phyloP scores from a whole-genome alignment of 352 stramenopile species.

The Pythium volutum region DNA sequence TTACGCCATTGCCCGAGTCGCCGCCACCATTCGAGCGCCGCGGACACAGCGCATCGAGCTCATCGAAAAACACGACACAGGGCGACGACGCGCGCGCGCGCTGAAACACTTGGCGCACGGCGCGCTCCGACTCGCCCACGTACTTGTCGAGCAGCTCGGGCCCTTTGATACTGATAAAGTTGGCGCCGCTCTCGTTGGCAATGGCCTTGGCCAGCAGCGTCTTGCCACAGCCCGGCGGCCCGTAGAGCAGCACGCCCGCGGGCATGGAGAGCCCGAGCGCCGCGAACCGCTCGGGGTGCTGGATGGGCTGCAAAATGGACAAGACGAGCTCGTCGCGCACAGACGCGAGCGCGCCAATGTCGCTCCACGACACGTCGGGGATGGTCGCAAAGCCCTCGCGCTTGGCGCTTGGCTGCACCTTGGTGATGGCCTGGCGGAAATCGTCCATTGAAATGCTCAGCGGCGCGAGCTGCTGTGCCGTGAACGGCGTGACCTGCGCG shows the following conservation, averaged over 20 bases:
- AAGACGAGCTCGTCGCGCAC: constrained; percentile 96
- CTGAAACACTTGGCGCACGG: constrained; percentile 96
- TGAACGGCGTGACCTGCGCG: constrained; percentile 78
- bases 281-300: constrained; percentile 94
- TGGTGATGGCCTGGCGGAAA: constrained; percentile 94
- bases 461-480: constrained; percentile 84
- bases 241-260: constrained; percentile 97
- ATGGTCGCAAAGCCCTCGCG: constrained; percentile 98
- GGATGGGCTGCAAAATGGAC: constrained; percentile 97
- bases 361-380: constrained; percentile 97
- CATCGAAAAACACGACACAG: constrained; percentile 99
- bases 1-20: constrained; percentile 89
- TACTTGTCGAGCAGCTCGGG: constrained; percentile 99
- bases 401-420: constrained; percentile 98
- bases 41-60: constrained; percentile 97
- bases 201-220: constrained; percentile 99
- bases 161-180: constrained; percentile 99
- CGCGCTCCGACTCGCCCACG: constrained; percentile 97
- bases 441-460: constrained; percentile 96
- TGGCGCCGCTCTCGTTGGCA: constrained; percentile 96
- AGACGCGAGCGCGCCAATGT: constrained; percentile 93
- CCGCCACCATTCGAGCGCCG: constrained; percentile 73
- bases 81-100: constrained; percentile 95
- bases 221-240: constrained; percentile 97
- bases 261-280: constrained; percentile 95